Evolutionary conservation across 2,329 filamentous ascomycete species (phyloP), one percentile per base, ranked within the genome.

Genomic region (Trichophyton rubrum): DNA sequence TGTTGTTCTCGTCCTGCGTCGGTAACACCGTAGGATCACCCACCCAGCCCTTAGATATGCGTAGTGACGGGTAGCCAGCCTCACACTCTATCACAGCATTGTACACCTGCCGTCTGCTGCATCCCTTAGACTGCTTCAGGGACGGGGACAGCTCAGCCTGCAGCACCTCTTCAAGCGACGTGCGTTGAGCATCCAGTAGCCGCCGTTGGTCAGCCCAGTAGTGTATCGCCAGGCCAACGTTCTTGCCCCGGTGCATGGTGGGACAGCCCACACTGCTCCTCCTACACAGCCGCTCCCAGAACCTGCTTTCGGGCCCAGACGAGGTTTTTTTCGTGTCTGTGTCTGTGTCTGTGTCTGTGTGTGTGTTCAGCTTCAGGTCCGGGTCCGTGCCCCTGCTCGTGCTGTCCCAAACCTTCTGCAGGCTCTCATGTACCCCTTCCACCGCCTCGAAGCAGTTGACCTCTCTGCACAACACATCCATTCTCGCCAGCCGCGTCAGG

Each of bases 371-470:
- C 27, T 30, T 30, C 27, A 7, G 27, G 6, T 30, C 27, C 27
- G 27, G 6, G 27, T 30, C 27, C 27, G 27, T 30, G 27, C 27
- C 27, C 27, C 6, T 30, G 6, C 27, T 6, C 27, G 27, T 30
- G 27, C 27, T n/a, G 7, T 71, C 68, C 75, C 75, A 78, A 43
- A 78, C 67, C 40, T 72, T 72, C 64, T 70, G 72, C 53, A 78
- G 67, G 40, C 73, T 74, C 60, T 74, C 68, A 60, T 74, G 73
- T 3, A 78, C 68, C 15, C 72, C 73, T 59, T 75, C 74, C n/a
- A 77, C 66, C 9, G 75, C 75, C 65, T 77, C 73, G 56, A 78
- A 78, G 51, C 75, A 77, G 55, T 77, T 77, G 9, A 76, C 71
- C 47, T 76, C 72, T 57, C 74, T 69, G 60, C 75, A 76, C 58